These are phyloP conservation scores for Lomentospora prolificans DNA, from an alignment of 2,329 filamentous ascomycete species.

Conservation along the genomic window DNA sequence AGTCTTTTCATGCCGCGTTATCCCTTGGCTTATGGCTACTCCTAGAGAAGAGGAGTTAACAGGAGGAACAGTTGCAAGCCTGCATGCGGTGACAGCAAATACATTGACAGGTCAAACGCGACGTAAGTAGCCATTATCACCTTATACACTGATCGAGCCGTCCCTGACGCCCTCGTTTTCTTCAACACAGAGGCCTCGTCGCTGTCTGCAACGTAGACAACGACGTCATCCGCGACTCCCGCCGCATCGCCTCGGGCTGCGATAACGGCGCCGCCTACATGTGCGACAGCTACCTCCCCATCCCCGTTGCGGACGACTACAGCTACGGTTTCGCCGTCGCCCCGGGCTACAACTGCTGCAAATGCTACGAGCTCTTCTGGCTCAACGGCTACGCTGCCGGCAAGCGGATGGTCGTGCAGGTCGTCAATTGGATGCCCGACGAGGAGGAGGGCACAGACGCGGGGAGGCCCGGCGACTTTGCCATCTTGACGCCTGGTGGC, in stretches of 20 bases:
- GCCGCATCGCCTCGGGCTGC: background rate
- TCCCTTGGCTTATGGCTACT: too few relatives aligned
- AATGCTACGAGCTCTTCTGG: slow-evolving; percentile 16
- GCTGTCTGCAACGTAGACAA: slow-evolving; percentile 4
- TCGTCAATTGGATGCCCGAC: slow-evolving; percentile 10
- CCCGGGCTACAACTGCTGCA: slow-evolving; percentile 15
- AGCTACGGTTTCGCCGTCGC: slow-evolving; percentile 16
- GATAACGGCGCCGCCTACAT: slow-evolving; percentile 8
- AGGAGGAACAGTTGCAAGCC: background rate
- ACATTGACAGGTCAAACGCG: background rate
- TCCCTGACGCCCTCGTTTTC: too few relatives aligned
- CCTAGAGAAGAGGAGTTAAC: background rate
- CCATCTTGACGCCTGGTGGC: slow-evolving; percentile 14
- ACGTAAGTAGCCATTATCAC: background rate
- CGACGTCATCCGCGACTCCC: background rate
- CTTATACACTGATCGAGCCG: too few relatives aligned
- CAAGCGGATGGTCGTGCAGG: slow-evolving; percentile 11
- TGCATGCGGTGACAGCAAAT: slow-evolving; percentile 3
- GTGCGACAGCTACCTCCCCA: slow-evolving; percentile 15
- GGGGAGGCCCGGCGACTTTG: slow-evolving; percentile 11
- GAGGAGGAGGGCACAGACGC: slow-evolving; percentile 12
- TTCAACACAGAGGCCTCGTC: background rate
- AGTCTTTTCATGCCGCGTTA: too few relatives aligned
- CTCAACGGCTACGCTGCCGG: slow-evolving; percentile 12
- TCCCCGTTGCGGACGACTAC: slow-evolving; percentile 14